Base-by-base conservation (phyloP, 2,329 filamentous ascomycete genomes). In the Fusarium domesticum region DNA sequence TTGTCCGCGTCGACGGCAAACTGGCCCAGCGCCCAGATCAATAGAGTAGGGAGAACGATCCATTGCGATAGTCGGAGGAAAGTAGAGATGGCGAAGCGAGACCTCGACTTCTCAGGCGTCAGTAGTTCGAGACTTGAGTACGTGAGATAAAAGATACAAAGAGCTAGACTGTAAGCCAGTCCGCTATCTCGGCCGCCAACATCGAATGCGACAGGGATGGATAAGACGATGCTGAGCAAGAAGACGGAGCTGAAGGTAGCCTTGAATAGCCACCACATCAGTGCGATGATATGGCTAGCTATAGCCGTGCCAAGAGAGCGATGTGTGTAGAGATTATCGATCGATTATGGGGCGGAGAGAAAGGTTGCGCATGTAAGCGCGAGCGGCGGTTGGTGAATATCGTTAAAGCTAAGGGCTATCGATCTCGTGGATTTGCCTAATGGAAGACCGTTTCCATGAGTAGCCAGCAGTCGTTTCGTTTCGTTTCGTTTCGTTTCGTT, bases 161-260 rank as follows among this genome's bases (percentile, higher is more conserved):
- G 81, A 37, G 87, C 83, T 42, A 97, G 80, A 64, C 90, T 96
- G 74, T 95, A 97, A 51, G 90, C 92, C 63, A 98, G 78, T 47
- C 93, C 93, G 64, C 90, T 95, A 60, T 93, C 91, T 62, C 89
- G 85, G 51, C 93, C 93, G 65, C 93, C 93, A 62, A 97, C 92
- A 80, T 98, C 93, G 74, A 97, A 97, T 62, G 92, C 89, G 65
- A 98, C 84, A 50, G 93, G 93, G 65, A 98, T 93, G 51, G 90
- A 96, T 65, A 97, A 87, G 64, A 97, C 84, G 68, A 96, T 90
- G 71, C 87, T 87, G 70, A 91, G 79, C 60, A 97, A 83, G 72
- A 96, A 97, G 70, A 89, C 71, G 64, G 85, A 77, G 71, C 89
- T 89, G 64, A 89, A 89, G 59, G 91, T 65, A 66, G 85, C 78